A percentile compares a stretch with the other conserved stretches of the same genome.
Conservation (phyloP, 2,329 filamentous ascomycete species). For the Botrytis squamosa region DNA sequence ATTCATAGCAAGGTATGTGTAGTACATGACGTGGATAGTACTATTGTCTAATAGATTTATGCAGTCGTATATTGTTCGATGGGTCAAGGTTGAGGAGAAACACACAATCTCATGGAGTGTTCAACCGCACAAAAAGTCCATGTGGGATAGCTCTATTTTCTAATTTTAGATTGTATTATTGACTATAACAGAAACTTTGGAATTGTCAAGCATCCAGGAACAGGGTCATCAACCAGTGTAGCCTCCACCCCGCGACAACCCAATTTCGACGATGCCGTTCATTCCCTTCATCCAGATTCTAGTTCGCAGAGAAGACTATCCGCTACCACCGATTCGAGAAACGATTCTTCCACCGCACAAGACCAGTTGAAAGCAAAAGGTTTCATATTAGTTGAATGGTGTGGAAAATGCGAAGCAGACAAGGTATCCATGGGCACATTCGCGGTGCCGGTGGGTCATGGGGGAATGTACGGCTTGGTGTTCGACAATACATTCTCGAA, state of each 20-base stretch:
- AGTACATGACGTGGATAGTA: background rate
- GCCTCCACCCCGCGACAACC: slow-evolving; percentile 28
- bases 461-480: slow-evolving; percentile 92
- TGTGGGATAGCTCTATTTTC: slow-evolving; percentile 50
- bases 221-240: slow-evolving; percentile 41
- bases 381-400: slow-evolving; percentile 74
- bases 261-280: slow-evolving; percentile 30
- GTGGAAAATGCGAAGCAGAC: slow-evolving; percentile 94
- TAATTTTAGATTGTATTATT: slow-evolving; percentile 21
- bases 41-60: slow-evolving; percentile 25
- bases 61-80: slow-evolving; percentile 96
- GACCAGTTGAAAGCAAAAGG: slow-evolving; percentile 65
- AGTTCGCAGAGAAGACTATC: slow-evolving; percentile 36
- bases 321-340: slow-evolving; percentile 56
- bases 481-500: slow-evolving; percentile 99
- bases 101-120: slow-evolving; percentile 97
- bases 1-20: slow-evolving; percentile 87
- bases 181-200: slow-evolving; percentile 72
- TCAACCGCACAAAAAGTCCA: slow-evolving; percentile 95
- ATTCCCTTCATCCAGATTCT: slow-evolving; percentile 33
- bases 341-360: slow-evolving; percentile 59
- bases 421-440: slow-evolving; percentile 89
- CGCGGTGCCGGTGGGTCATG: slow-evolving; percentile 70
- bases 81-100: slow-evolving; percentile 86
- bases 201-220: slow-evolving; percentile 93